Percentiles rank a stretch among this genome's conserved stretches.
phyloP scores from a whole-genome alignment of 2,329 filamentous ascomycete species.

The Ophiosphaerella herpotricha region DNA sequence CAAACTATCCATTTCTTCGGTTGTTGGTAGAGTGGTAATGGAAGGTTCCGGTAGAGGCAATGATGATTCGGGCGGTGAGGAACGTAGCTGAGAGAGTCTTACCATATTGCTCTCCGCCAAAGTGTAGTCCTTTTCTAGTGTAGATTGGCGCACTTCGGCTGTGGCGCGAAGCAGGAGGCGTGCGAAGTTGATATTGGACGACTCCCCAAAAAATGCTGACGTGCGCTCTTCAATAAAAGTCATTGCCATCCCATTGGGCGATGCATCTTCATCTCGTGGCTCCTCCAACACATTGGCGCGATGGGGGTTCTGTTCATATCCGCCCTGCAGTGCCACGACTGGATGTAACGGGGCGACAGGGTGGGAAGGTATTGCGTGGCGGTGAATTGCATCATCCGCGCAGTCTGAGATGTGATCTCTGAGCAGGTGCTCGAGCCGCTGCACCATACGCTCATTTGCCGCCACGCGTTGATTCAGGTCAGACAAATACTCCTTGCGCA shows the following conservation, averaged over 20 bases:
- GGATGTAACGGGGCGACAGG: no score
- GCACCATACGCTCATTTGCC: constrained; percentile 1
- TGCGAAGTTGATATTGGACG: not conserved
- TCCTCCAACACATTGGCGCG: not conserved
- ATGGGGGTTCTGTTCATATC: no score
- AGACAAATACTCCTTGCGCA: constrained; percentile 4
- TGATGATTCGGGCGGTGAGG: no score
- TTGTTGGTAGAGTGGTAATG: constrained; percentile 1
- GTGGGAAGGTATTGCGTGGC: no score
- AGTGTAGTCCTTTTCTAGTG: no score
- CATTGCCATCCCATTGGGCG: constrained; percentile 4
- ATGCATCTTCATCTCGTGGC: constrained; percentile 2
- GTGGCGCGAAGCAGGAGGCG: not conserved
- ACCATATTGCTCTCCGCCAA: no score
- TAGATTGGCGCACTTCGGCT: no score
- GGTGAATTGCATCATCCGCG: not conserved
- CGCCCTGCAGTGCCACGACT: no score
- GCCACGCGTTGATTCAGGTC: constrained; percentile 1
- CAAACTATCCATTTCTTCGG: not conserved
- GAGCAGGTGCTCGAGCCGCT: constrained; percentile 1
- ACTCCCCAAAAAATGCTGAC: not conserved
- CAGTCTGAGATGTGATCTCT: constrained; percentile 1
- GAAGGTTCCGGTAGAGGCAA: not conserved
- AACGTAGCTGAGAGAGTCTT: no score
- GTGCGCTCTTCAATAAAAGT: no score